Evolutionary conservation across 1,139 yeast genomes (phyloP).

Genomic region (Yamadazyma dendronema): DNA sequence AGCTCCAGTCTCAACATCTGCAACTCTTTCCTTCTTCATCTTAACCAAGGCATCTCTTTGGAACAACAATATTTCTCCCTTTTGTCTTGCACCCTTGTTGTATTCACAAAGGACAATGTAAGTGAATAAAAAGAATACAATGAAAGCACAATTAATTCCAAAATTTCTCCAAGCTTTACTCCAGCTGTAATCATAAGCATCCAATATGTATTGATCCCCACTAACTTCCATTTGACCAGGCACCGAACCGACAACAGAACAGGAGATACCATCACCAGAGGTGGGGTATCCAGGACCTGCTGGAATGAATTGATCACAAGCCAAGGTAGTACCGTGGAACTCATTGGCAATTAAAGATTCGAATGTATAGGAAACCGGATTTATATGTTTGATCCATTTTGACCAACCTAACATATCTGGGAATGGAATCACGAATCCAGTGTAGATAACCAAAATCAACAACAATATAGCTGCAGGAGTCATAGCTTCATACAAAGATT

Average conservation of each 20-base stretch:
- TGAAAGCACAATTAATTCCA: slow-evolving; percentile 64
- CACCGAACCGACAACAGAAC: slow-evolving; percentile 61
- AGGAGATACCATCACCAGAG: slow-evolving; percentile 32
- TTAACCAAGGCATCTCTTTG: slow-evolving; percentile 34
- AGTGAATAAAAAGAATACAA: slow-evolving; percentile 51
- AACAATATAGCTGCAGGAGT: slow-evolving; percentile 59
- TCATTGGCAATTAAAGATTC: slow-evolving; percentile 58
- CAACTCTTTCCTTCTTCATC: slow-evolving; percentile 8
- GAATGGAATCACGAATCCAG: slow-evolving; percentile 59
- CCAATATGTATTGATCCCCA: slow-evolving; percentile 57
- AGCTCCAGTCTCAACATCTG: slow-evolving; percentile 17
- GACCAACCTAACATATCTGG: slow-evolving; percentile 64
- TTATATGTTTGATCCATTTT: slow-evolving; percentile 56
- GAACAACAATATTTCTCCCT: slow-evolving; percentile 78
- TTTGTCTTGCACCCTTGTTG: slow-evolving; percentile 74
- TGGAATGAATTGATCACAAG: slow-evolving; percentile 47
- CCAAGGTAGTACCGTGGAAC: slow-evolving; percentile 46
- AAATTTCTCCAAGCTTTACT: slow-evolving; percentile 83
- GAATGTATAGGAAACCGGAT: slow-evolving; percentile 58
- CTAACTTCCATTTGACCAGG: slow-evolving; percentile 53
- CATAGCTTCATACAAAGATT: slow-evolving; percentile 56
- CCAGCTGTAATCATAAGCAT: slow-evolving; percentile 49
- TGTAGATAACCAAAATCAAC: slow-evolving; percentile 50
- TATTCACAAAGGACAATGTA: slow-evolving; percentile 61
- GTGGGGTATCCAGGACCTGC: slow-evolving; percentile 48